Conservation (phyloP, 2,329 filamentous ascomycete genomes). For the Cercospora sp. region DNA sequence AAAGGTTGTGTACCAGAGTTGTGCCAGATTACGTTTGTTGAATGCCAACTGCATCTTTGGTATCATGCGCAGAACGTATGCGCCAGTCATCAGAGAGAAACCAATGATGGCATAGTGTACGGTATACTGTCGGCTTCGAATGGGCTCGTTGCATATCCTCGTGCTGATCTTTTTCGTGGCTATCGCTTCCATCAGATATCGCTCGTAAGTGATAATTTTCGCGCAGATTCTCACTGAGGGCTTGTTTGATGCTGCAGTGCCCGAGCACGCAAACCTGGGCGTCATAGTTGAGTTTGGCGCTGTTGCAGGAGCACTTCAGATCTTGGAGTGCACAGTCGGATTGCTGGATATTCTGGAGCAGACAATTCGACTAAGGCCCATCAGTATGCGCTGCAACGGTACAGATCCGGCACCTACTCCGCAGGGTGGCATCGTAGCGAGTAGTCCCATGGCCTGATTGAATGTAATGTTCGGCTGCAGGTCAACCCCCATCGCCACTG, state of each 20-base stretch:
- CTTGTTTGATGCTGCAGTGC: constrained; percentile 14
- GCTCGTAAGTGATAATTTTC: not conserved
- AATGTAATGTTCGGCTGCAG: not conserved
- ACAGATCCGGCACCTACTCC: not conserved
- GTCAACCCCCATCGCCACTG: not conserved
- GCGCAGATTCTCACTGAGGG: constrained; percentile 10
- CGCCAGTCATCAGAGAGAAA: constrained; percentile 10
- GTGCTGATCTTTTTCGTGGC: constrained; percentile 21
- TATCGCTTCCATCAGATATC: not conserved
- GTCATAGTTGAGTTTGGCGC: not conserved
- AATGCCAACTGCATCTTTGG: constrained; percentile 17
- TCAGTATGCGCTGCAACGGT: not conserved
- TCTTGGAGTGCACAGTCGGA: constrained; percentile 15
- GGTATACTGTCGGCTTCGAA: not conserved
- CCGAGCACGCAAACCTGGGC: constrained; percentile 14
- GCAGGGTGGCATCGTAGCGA: not conserved
- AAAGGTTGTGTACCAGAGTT: not conserved
- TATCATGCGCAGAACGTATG: constrained; percentile 16
- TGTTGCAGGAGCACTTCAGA: constrained; percentile 16
- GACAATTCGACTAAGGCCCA: constrained; percentile 11
- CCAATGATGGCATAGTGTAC: constrained; percentile 11
- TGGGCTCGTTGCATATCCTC: constrained; percentile 19
- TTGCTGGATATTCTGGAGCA: constrained; percentile 7
- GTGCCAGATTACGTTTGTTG: not conserved
- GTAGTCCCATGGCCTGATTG: not conserved